Base-by-base conservation (phyloP, 768 basidiomycete species). In the Termitomyces sp. region DNA sequence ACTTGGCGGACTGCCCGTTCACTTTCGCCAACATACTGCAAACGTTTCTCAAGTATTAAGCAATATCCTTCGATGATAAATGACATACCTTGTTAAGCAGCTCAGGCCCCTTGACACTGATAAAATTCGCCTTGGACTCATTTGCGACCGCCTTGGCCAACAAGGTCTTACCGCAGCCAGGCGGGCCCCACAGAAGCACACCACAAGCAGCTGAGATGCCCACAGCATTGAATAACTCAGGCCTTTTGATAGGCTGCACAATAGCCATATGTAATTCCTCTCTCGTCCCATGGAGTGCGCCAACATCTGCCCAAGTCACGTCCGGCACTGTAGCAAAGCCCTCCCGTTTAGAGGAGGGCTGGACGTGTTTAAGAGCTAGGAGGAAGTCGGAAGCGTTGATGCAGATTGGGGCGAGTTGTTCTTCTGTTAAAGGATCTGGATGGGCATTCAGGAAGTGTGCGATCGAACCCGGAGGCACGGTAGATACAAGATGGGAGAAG, bases 61-160 rank as follows among this genome's bases (percentile, higher is more conserved):
- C 16, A n/a, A n/a, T n/a, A 34, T 44, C 20, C 14, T 5, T 16
- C 4, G 18, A 26, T 13, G 20, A 7, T 20, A 20, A n/a, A 24
- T 22, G 18, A 14, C 80, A 6, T 57, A 91, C 94, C 83, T 99
- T 99, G 76, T 99, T 99, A 58, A 99, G 75, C 53, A 98, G 68
- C 67, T 99, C 97, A 0, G 97, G 97, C 0, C 97, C 97, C 67
- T 98, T 98, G 51, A 98, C 91, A 65, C 93, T 95, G 67, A 99
- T 98, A 65, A 99, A 98, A 71, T 94, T 98, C 13, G 97, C 97
- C 61, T 84, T 77, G 53, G 88, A 91, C 74, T 98, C 97, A 69
- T 94, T 98, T 9, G 97, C 97, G 5, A 98, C 96, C 0, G 96
- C 97, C 69, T 98, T 98, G 0, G 97, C 97, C n/a, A 99, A 76